These are phyloP conservation scores for Musa troglodytarum DNA, from an alignment of 176 grass and related monocot genomes.

Conservation along the genomic window DNA sequence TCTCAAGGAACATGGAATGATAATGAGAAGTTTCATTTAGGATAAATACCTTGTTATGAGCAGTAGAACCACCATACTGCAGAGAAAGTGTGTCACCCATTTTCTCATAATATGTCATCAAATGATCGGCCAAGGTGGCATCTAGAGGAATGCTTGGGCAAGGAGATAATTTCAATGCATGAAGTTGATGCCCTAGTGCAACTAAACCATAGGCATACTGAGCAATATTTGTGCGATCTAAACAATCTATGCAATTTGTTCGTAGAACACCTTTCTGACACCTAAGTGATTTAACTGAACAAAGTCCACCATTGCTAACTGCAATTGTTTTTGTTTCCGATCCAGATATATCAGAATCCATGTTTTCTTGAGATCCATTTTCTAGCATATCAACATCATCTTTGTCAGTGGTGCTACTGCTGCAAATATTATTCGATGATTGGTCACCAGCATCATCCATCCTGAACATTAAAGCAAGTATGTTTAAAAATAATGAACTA, in stretches of 20 bases:
- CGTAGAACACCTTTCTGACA: constrained; percentile 75
- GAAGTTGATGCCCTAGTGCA: constrained; percentile 78
- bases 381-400: constrained; percentile 25
- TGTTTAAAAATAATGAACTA: too few relatives aligned
- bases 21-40: neutral
- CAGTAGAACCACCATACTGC: constrained; percentile 86
- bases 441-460: neutral
- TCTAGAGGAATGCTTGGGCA: constrained; percentile 60
- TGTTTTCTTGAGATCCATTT: constrained; percentile 63
- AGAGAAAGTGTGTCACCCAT: constrained; percentile 91
- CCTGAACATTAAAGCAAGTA: neutral
- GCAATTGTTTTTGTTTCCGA: constrained; percentile 39
- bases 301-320: constrained; percentile 27
- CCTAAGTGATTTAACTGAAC: constrained; percentile 33
- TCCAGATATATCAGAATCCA: constrained; percentile 48
- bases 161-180: constrained; percentile 42
- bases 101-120: constrained; percentile 76
- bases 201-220: constrained; percentile 92
- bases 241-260: constrained; percentile 93
- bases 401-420: constrained; percentile 24
- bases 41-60: constrained; percentile 84
- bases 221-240: constrained; percentile 96
- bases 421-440: constrained; percentile 14
- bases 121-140: constrained; percentile 48
- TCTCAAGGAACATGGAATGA: neutral